Percentiles rank a stretch among this genome's conserved stretches.
Evolutionary conservation across 345 rosid species (phyloP).

Genomic region (Cardamine occulta): DNA sequence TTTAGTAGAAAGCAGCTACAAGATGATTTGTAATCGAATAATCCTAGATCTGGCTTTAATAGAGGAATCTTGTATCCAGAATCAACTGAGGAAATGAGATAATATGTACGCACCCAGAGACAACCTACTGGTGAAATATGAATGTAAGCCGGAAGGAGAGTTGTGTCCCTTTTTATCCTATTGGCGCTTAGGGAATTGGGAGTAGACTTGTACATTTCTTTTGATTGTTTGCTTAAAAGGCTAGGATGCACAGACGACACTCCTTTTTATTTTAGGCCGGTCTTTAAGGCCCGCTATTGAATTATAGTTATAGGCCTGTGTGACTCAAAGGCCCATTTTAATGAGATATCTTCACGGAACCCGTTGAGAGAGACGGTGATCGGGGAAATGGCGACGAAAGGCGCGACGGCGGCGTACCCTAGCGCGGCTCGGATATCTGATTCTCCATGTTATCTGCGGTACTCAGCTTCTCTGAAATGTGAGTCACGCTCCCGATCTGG

Average conservation of each 20-base stretch:
- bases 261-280: conserved; percentile 8
- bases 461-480: conserved; percentile 92
- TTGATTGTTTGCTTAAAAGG: background rate
- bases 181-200: background rate
- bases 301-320: background rate
- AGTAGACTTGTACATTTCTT: background rate
- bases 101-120: background rate
- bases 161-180: background rate
- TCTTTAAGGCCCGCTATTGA: conserved; percentile 11
- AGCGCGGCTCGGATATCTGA: conserved; percentile 85
- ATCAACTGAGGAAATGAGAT: conserved; percentile 11
- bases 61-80: no score
- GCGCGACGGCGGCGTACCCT: conserved; percentile 60
- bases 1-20: conserved; percentile 53
- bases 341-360: conserved; percentile 9
- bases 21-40: conserved; percentile 41
- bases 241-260: background rate
- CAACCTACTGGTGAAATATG: background rate
- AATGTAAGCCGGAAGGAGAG: background rate
- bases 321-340: conserved; percentile 1
- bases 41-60: conserved; percentile 13
- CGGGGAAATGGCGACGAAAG: conserved; percentile 41
- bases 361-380: conserved; percentile 9
- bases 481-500: conserved; percentile 35
- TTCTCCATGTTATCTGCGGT: conserved; percentile 75